Conservation (phyloP, 345 rosid genomes). For the Rhodomyrtus tomentosa region DNA sequence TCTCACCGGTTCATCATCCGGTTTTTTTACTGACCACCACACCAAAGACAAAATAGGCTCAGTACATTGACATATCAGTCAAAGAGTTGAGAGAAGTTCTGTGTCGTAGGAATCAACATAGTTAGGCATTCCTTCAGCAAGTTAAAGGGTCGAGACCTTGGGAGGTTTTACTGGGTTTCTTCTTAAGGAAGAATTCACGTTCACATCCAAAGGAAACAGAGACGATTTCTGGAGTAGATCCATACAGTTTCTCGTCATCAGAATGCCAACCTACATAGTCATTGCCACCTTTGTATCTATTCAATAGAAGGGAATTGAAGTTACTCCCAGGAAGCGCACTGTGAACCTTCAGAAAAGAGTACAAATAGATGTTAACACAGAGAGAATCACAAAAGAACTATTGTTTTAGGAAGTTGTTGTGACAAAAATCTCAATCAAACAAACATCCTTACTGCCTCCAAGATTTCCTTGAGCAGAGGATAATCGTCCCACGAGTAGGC, state of each 20-base stretch:
- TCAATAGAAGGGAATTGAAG: slow-evolving; percentile 81
- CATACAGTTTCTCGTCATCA: slow-evolving; percentile 90
- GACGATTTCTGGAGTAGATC: slow-evolving; percentile 75
- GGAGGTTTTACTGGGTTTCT: slow-evolving; percentile 36
- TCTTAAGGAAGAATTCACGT: slow-evolving; percentile 73
- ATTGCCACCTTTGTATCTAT: slow-evolving; percentile 70
- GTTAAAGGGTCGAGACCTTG: slow-evolving; percentile 19
- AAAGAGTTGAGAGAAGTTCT: not conserved
- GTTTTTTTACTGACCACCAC: slow-evolving; percentile 5
- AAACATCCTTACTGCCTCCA: slow-evolving; percentile 41
- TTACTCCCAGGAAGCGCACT: slow-evolving; percentile 68
- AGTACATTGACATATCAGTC: not conserved
- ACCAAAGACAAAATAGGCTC: not conserved
- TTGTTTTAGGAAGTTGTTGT: not conserved
- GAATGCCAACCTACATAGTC: slow-evolving; percentile 92
- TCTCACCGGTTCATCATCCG: slow-evolving; percentile 31
- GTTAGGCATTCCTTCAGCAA: not conserved
- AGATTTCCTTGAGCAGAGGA: slow-evolving; percentile 64
- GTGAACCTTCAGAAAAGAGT: slow-evolving; percentile 41
- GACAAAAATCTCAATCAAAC: not conserved
- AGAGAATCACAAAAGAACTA: not conserved
- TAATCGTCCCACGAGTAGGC: slow-evolving; percentile 76
- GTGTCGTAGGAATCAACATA: not conserved
- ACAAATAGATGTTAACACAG: not conserved
- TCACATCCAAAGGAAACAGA: slow-evolving; percentile 90